Evolutionary conservation across 805 yeast genomes (phyloP), one percentile per base, ranked within the genome.

Genomic region (Yamadazyma kitorensis): DNA sequence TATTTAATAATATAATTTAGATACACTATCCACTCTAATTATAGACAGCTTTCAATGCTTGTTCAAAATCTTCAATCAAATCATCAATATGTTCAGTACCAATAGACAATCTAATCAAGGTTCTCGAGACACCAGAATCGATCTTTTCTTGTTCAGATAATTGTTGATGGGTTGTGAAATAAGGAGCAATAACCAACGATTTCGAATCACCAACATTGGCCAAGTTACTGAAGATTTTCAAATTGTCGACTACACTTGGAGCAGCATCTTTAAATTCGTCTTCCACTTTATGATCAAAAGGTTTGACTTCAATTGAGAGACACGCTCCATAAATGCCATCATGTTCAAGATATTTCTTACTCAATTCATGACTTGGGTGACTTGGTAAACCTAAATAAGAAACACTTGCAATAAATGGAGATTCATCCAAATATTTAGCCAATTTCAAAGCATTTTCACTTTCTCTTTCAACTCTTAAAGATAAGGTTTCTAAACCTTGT

Each of bases 131-230:
- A 63, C 97, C 97, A 31, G 94, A 72, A 10, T 82, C 78, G 26
- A 64, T 37, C 66, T 86, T 86, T 69, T 87, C 97, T 45, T 80
- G 84, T 29, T 85, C 87, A 26, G 69, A 61, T 54, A 91, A 74
- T 69, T 93, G 98, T 59, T 87, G 89, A 64, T 91, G 98, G 17
- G 98, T 91, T 25, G 98, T 93, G 64, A 76, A 87, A 74, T 82
- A 89, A 46, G 98, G 98, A 35, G 96, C 89, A 61, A 91, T 91
- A 39, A 91, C 95, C 57, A 91, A 74, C 28, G 98, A 86, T 70
- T 91, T 93, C 32, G 91, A 81, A 55, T 91, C 98, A 57, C 98
- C 98, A 39, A 91, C 97, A 54, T 91, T 91, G 31, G 98, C 98
- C 57, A 93, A 78, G 68, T 88, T 86, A 20, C 95, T 82, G 37